A percentile compares a stretch with the other conserved stretches of the same genome.
These are phyloP conservation scores for Fusarium sp. DNA, from an alignment of 2,329 filamentous ascomycete genomes.

Conservation along the genomic window DNA sequence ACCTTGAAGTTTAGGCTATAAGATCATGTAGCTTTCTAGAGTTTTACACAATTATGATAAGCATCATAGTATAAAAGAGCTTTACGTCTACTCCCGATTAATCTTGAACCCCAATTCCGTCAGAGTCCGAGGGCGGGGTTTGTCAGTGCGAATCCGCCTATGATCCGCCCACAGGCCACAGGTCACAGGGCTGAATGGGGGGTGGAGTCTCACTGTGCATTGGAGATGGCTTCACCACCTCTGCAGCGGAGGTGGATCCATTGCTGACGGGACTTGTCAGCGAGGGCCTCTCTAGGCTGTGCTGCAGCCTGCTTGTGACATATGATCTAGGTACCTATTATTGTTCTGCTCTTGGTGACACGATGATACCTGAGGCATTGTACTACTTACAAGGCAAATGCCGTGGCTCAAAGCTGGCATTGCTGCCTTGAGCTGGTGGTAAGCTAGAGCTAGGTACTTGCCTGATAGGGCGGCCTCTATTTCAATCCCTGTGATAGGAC, in stretches of 20 bases:
- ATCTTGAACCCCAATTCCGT: too few relatives aligned
- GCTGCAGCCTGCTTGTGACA: conserved; percentile 18
- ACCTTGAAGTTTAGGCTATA: too few relatives aligned
- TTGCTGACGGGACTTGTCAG: background rate
- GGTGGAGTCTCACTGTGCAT: too few relatives aligned
- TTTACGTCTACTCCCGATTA: too few relatives aligned
- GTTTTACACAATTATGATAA: too few relatives aligned
- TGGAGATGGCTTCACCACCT: background rate
- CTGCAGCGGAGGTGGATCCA: background rate
- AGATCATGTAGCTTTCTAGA: too few relatives aligned
- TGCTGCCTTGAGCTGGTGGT: conserved; percentile 36
- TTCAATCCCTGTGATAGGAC: conserved; percentile 6
- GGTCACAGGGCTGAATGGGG: too few relatives aligned
- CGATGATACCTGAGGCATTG: background rate
- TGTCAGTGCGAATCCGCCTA: too few relatives aligned
- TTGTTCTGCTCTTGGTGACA: background rate
- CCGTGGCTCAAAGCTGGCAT: conserved; percentile 6
- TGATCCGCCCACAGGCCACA: too few relatives aligned
- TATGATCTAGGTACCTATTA: background rate
- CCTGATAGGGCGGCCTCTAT: conserved; percentile 7
- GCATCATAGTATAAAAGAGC: too few relatives aligned
- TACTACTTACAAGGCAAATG: conserved; percentile 19
- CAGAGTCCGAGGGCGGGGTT: too few relatives aligned
- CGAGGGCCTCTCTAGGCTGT: conserved; percentile 21
- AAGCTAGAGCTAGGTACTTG: conserved; percentile 16